phyloP scores from a whole-genome alignment of 257 asterid species.

The Lycium barbarum region DNA sequence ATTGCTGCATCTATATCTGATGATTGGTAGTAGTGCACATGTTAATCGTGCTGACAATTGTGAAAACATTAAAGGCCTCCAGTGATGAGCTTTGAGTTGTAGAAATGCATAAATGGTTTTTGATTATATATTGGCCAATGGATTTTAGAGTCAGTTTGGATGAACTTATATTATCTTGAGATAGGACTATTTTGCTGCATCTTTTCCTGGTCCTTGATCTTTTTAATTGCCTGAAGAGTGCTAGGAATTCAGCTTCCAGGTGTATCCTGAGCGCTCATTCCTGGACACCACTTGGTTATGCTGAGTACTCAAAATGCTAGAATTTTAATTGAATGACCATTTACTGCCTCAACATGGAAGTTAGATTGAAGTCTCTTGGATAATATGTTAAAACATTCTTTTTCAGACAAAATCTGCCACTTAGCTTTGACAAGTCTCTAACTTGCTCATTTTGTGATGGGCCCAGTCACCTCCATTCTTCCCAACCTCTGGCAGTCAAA shows the following conservation, averaged over 20 bases:
- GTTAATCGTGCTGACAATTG: neutral
- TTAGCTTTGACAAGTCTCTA: neutral
- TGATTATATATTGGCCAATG: neutral
- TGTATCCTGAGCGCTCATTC: neutral
- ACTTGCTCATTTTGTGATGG: neutral
- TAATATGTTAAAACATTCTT: too few species aligned
- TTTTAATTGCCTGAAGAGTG: neutral
- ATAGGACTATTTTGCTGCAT: neutral
- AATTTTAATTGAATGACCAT: neutral
- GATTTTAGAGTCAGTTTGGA: neutral
- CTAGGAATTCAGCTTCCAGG: too few species aligned
- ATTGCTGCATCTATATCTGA: neutral
- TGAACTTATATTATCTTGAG: neutral
- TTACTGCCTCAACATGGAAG: too few species aligned
- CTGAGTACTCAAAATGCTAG: neutral
- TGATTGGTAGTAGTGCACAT: slow-evolving; percentile 4
- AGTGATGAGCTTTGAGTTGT: neutral
- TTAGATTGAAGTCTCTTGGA: too few species aligned
- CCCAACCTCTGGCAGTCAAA: neutral
- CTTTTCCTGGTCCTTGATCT: neutral
- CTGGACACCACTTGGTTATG: neutral
- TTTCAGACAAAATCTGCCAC: neutral
- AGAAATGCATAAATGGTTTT: neutral
- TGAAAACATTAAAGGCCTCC: neutral
- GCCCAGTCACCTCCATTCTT: neutral